phyloP scores from a whole-genome alignment of 164 flowering plant species.

The Umbellularia californica region DNA sequence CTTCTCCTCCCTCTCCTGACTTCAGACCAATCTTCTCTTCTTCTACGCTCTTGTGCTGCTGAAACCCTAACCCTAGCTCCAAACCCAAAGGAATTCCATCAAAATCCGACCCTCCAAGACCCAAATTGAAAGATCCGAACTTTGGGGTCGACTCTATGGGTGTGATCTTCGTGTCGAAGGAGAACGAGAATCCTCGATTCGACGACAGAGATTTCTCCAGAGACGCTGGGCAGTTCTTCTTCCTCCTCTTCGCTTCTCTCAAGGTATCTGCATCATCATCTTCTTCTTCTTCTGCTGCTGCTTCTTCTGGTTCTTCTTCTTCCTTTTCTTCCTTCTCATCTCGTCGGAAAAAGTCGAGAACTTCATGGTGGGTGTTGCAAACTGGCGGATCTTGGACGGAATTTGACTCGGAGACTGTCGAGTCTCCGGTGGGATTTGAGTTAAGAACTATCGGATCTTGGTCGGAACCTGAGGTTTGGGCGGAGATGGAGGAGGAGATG shows the following conservation, averaged over 20 bases:
- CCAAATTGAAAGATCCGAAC: slow-evolving; percentile 8
- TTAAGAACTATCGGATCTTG: neutral
- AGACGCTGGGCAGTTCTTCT: slow-evolving; percentile 6
- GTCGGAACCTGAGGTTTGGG: neutral
- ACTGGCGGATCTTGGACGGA: neutral
- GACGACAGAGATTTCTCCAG: slow-evolving; percentile 8
- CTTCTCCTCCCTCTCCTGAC: neutral
- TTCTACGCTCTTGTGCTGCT: too few species aligned
- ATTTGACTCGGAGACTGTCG: neutral
- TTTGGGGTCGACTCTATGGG: slow-evolving; percentile 5
- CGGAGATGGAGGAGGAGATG: neutral
- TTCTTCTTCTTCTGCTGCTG: neutral
- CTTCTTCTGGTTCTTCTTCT: neutral
- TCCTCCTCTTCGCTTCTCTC: slow-evolving; percentile 1
- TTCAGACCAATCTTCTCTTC: neutral
- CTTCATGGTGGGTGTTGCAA: neutral
- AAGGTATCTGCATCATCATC: neutral
- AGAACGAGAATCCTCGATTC: slow-evolving; percentile 6
- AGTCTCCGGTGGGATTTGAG: neutral
- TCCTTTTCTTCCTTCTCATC: neutral
- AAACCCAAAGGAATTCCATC: neutral
- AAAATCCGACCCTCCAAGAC: neutral
- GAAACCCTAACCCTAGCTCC: neutral
- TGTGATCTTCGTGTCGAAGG: slow-evolving; percentile 1
- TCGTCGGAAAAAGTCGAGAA: neutral